phyloP scores from a whole-genome alignment of 1,139 yeast genomes.

The Yamadazyma taylorii region DNA sequence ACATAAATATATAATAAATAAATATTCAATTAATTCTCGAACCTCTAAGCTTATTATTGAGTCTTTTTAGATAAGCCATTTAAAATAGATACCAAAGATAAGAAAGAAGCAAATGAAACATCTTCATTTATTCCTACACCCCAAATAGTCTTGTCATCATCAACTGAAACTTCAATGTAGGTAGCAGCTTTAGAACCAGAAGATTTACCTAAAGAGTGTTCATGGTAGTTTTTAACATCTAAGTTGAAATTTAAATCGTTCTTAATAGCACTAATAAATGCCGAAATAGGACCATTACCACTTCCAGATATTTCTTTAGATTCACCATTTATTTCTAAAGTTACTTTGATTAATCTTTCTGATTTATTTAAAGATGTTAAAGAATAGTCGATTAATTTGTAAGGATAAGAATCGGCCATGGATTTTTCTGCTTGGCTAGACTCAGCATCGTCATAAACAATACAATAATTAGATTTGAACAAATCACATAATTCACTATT shows the following conservation, averaged over 20 bases:
- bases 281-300: slow-evolving; percentile 44
- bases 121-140: slow-evolving; percentile 50
- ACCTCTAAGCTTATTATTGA: background rate
- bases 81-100: slow-evolving; percentile 74
- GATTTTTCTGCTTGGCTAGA: slow-evolving; percentile 12
- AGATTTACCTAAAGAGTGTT: slow-evolving; percentile 46
- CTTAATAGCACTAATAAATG: slow-evolving; percentile 42
- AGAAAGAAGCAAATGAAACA: slow-evolving; percentile 55
- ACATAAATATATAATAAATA: slow-evolving; percentile 3
- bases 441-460: slow-evolving; percentile 37
- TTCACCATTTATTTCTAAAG: slow-evolving; percentile 18
- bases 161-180: slow-evolving; percentile 39
- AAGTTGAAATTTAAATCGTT: slow-evolving; percentile 13
- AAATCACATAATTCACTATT: slow-evolving; percentile 41
- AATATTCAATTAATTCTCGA: no score
- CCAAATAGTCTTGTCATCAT: slow-evolving; percentile 35
- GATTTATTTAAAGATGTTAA: slow-evolving; percentile 28
- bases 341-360: slow-evolving; percentile 15
- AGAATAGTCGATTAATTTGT: slow-evolving; percentile 53
- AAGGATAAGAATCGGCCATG: slow-evolving; percentile 23
- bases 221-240: slow-evolving; percentile 45
- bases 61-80: slow-evolving; percentile 40
- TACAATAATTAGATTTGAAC: slow-evolving; percentile 36
- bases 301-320: slow-evolving; percentile 27
- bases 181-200: slow-evolving; percentile 48